Percentiles rank a stretch among this genome's conserved stretches.
Conservation (phyloP, 768 basidiomycete genomes). For the Lentinula aciculospora region DNA sequence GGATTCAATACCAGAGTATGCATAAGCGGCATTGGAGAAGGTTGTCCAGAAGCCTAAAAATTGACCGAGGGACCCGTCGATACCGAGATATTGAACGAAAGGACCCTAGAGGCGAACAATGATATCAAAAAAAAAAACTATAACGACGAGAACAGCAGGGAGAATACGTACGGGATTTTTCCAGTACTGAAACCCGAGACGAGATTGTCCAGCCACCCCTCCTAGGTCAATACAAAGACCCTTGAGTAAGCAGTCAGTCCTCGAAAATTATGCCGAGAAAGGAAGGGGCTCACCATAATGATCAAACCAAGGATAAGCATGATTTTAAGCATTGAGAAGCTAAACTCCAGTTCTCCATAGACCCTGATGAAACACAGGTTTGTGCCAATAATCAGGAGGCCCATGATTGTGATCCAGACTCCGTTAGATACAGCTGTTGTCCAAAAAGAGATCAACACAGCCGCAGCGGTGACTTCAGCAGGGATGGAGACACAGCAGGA, state of each 20-base stretch:
- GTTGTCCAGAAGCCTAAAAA: constrained; percentile 42
- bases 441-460: constrained; percentile 46
- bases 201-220: constrained; percentile 38
- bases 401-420: constrained; percentile 10
- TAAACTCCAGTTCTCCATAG: constrained; percentile 55
- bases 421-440: constrained; percentile 13
- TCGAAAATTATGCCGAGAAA: not conserved
- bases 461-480: constrained; percentile 48
- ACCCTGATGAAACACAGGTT: constrained; percentile 36
- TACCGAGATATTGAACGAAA: constrained; percentile 10
- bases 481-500: constrained; percentile 34
- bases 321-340: constrained; percentile 43
- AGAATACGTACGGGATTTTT: constrained; percentile 9
- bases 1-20: constrained; percentile 57
- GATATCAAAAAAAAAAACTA: not conserved
- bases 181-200: constrained; percentile 48
- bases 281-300: constrained; percentile 19
- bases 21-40: constrained; percentile 38
- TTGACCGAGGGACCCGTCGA: constrained; percentile 23
- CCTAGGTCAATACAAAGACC: constrained; percentile 49
- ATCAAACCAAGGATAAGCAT: constrained; percentile 34
- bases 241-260: no score
- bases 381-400: constrained; percentile 3
- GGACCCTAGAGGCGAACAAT: not conserved
- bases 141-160: not conserved